phyloP scores from a whole-genome alignment of 2,329 filamentous ascomycete species.

The Parasarocladium wereldwijsianum region DNA sequence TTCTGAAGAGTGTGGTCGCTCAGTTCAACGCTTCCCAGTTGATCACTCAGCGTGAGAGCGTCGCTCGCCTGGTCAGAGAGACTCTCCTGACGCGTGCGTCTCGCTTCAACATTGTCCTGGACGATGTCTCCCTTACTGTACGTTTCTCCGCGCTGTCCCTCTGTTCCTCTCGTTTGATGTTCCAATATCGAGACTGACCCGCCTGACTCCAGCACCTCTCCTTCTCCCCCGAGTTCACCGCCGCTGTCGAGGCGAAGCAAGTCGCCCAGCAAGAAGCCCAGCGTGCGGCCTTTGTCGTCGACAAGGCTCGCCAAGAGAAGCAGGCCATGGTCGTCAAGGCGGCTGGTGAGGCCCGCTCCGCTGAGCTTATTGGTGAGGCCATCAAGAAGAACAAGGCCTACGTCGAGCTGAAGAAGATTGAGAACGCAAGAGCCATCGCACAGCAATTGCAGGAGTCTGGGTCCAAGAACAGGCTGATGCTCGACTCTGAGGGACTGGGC shows the following conservation, averaged over 20 bases:
- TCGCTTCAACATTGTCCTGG: slow-evolving; percentile 91
- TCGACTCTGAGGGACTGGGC: slow-evolving; percentile 82
- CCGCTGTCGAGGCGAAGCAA: slow-evolving; percentile 60
- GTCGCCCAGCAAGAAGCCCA: slow-evolving; percentile 86
- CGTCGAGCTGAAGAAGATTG: slow-evolving; percentile 93
- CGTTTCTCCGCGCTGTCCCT: slow-evolving; percentile 14
- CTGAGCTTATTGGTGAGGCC: slow-evolving; percentile 93
- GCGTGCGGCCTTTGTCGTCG: slow-evolving; percentile 90
- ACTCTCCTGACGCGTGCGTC: slow-evolving; percentile 84
- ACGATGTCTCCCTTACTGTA: slow-evolving; percentile 95
- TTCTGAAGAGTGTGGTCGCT: slow-evolving; percentile 94
- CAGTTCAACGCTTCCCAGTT: slow-evolving; percentile 98
- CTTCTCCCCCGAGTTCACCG: slow-evolving; percentile 61
- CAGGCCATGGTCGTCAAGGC: slow-evolving; percentile 97
- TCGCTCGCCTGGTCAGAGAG: slow-evolving; percentile 79
- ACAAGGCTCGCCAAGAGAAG: slow-evolving; percentile 98
- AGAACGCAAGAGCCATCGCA: slow-evolving; percentile 89
- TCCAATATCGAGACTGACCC: too few species aligned
- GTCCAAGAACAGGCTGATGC: slow-evolving; percentile 82
- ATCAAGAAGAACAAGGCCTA: slow-evolving; percentile 99
- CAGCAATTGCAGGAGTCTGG: slow-evolving; percentile 70
- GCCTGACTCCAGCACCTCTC: slow-evolving; percentile 44
- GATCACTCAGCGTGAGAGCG: slow-evolving; percentile 97
- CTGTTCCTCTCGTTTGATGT: not conserved
- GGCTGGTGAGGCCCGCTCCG: slow-evolving; percentile 96